Base-by-base conservation (phyloP, 1,139 yeast species). In the Taphrina betulina region DNA sequence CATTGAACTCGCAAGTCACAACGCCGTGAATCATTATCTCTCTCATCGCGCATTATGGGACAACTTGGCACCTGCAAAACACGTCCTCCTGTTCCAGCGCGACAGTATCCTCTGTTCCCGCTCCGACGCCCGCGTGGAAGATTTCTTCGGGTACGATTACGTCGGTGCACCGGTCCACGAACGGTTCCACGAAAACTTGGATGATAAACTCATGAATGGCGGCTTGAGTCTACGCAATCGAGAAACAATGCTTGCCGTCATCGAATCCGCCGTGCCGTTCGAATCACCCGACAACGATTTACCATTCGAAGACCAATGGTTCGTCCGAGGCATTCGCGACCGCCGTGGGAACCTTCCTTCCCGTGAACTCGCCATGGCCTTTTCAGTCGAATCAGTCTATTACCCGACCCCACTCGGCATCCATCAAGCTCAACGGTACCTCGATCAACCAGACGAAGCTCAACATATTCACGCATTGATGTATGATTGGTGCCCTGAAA, bases 21-120 rank as follows among this genome's bases (percentile, higher is more conserved):
- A 26, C 33, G 44, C 45, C 5, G 54, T 50, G 33, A 40, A 45
- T 16, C 24, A 29, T 17, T 50, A 29, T 19, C n/a, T 50, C 34
- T 31, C 54, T 5, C 31, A 40, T n/a, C 45, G 54, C 23, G 36
- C 19, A 5, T 31, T 31, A 14, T 50, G 44, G 40, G 54, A 50
- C 23, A 50, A 50, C 29, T 46, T 40, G 40, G 46, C 46, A 10
- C 54, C 54, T 4, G 54, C 54, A 5, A 50, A 50, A 41, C 31
- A 50, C 28, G 29, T 50, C n/a, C 34, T 50, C 17, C 26, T 50
- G 36, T 50, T 50, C 26, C 54, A 50, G 17, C 29, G 31, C 24
- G 54, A 50, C 29, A 29, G 40, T 17, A 50, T 42, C 33, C 17
- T 50, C 20, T 50, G 54, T 23, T 38, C 54, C 19, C 5, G 37